Percentiles rank a stretch among this genome's conserved stretches.
Evolutionary conservation across 2,329 filamentous ascomycete species (phyloP).

Genomic region (Beauveria medogensis): DNA sequence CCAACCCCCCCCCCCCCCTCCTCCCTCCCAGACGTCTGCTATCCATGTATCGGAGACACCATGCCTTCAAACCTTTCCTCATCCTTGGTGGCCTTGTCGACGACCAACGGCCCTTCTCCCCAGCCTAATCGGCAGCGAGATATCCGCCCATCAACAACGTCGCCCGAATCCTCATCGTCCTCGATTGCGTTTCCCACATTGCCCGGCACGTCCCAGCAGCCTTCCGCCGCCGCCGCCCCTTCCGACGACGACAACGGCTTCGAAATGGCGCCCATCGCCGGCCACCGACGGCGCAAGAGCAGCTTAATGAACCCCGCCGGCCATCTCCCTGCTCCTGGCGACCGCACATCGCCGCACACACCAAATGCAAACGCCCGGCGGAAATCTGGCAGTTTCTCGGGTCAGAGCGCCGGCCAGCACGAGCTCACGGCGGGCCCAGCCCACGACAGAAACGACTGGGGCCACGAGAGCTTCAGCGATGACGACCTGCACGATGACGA

Average conservation of each 20-base stretch:
- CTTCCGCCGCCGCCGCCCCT: not conserved
- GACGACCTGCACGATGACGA: slow-evolving; percentile 77
- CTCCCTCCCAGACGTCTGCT: not conserved
- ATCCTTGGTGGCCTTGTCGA: not conserved
- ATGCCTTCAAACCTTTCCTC: not conserved
- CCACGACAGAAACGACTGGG: slow-evolving; percentile 20
- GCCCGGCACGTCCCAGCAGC: slow-evolving; percentile 1
- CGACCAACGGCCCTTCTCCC: not conserved
- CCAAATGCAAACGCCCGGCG: not conserved
- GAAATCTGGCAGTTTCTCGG: slow-evolving; percentile 16
- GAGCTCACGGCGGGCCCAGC: slow-evolving; percentile 23
- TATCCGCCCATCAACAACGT: not conserved
- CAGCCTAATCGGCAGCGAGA: not conserved
- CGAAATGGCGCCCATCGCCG: slow-evolving; percentile 48
- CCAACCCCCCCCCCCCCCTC: too few species aligned
- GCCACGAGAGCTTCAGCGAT: slow-evolving; percentile 55
- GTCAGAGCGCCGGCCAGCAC: slow-evolving; percentile 25
- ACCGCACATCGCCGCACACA: slow-evolving; percentile 19
- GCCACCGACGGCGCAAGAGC: slow-evolving; percentile 48
- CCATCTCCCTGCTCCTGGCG: slow-evolving; percentile 19
- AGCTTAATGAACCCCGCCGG: slow-evolving; percentile 38
- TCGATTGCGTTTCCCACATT: slow-evolving; percentile 5
- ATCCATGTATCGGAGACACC: not conserved
- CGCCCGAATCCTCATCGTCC: not conserved
- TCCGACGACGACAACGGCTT: slow-evolving; percentile 27